A percentile compares a stretch with the other conserved stretches of the same genome.
Evolutionary conservation across 164 flowering plant species (phyloP).

Genomic region (Stephania cephalantha): DNA sequence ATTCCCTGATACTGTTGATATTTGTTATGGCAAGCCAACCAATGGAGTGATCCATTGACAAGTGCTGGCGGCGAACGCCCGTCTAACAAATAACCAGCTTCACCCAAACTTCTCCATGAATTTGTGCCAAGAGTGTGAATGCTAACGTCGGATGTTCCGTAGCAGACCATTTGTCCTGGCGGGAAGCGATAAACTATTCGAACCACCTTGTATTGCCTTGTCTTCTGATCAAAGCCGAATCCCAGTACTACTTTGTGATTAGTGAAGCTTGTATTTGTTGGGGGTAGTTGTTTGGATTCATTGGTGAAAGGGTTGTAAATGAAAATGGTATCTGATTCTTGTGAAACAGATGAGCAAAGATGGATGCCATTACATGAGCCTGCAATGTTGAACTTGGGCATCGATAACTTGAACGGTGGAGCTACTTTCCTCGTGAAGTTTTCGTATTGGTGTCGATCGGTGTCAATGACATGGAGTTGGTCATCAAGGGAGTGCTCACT

Average conservation of each 20-base stretch:
- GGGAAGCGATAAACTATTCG: too few relatives aligned
- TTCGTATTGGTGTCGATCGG: too few relatives aligned
- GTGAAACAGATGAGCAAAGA: background rate
- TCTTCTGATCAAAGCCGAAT: background rate
- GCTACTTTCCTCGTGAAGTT: too few relatives aligned
- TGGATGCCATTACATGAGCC: too few relatives aligned
- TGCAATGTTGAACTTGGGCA: too few relatives aligned
- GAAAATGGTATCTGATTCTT: background rate
- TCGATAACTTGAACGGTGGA: too few relatives aligned
- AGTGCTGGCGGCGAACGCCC: slow-evolving; percentile 17
- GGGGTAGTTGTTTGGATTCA: background rate
- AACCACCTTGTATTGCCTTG: too few relatives aligned
- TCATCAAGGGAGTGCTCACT: too few relatives aligned
- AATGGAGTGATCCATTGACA: slow-evolving; percentile 33
- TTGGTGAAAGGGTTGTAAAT: background rate
- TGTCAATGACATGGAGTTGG: too few relatives aligned
- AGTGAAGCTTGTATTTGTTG: background rate
- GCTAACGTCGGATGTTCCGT: too few relatives aligned
- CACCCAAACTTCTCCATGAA: slow-evolving; percentile 31
- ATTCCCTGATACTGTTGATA: background rate
- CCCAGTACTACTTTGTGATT: background rate
- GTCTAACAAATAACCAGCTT: slow-evolving; percentile 18
- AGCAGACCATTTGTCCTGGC: too few relatives aligned
- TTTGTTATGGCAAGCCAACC: slow-evolving; percentile 10
- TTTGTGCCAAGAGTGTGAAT: background rate